Base-by-base conservation (phyloP, 2,329 filamentous ascomycete genomes). In the Neonectria punicea region DNA sequence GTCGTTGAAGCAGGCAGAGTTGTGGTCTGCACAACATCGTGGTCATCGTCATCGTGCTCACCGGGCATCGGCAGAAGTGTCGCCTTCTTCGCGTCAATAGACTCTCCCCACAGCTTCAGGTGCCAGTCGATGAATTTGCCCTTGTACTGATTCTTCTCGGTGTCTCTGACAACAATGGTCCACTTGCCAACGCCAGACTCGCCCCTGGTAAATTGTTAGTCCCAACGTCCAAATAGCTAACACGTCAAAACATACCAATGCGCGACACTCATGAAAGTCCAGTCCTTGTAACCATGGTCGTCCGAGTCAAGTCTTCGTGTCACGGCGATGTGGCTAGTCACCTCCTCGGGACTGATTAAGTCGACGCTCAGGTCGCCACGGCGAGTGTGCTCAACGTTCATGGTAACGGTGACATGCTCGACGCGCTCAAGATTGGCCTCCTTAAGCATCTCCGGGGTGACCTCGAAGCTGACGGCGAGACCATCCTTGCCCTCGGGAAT, bases 261-360 rank as follows among this genome's bases (percentile, higher is more conserved):
- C 68, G 91, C 94, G 41, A 99, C 96, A 67, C 91, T 97, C 96
- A 99, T 99, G 75, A 99, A 99, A 0, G 95, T 98, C 96, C 96
- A 99, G 80, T 98, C 93, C 41, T 90, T 83, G 77, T 98, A 99
- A 9, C 96, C 96, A 22, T 81, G 80, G 0, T 81, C 77, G 39
- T 86, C 86, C 1, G 86, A 83, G 78, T 99, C 96, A 22, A 88
- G 79, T 65, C 86, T 86, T 69, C 96, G 91, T 2, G 91, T 84
- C 13, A 90, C 92, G 5, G 94, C 92, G 58, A 99, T 88, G 75
- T 97, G 91, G 76, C 93, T 97, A 68, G 93, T 84, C 63, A 98
- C 82, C 10, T 93, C 92, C 34, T 88, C 84, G 0, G 96, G 96
- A 73, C 94, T 97, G 75, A 93, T 88, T 50, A 99, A 84, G 75